Conservation (phyloP, 441 rosid genomes). For the Rhodomyrtus psidioides region DNA sequence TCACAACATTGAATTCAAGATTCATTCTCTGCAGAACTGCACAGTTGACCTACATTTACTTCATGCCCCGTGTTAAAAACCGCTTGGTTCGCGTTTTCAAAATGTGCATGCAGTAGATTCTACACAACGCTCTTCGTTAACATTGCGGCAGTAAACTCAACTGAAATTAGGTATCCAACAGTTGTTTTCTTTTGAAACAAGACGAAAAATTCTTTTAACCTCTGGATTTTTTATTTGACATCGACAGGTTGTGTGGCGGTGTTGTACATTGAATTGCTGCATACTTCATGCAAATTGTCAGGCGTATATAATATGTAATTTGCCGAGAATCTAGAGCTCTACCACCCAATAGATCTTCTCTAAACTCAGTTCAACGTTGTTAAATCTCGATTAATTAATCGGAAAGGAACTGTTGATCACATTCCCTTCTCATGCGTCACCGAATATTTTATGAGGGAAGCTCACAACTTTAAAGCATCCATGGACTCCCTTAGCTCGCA, state of each 20-base stretch:
- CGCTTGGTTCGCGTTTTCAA: background rate
- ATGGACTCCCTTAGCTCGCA: slow-evolving; percentile 5
- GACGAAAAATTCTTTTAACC: background rate
- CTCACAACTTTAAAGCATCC: background rate
- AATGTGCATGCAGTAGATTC: background rate
- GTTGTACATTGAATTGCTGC: background rate
- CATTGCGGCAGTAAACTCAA: background rate
- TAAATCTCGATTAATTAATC: background rate
- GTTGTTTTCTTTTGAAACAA: background rate
- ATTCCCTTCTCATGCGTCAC: background rate
- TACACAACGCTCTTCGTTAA: background rate
- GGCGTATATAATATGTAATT: background rate
- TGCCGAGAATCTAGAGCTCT: background rate
- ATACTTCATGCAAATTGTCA: background rate
- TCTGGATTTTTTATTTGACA: background rate
- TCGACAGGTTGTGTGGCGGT: background rate
- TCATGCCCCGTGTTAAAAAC: background rate
- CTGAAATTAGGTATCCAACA: background rate
- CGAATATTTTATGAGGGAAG: slow-evolving; percentile 6
- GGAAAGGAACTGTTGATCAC: background rate
- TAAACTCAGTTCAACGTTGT: background rate
- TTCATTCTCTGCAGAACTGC: background rate
- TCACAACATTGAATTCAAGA: background rate
- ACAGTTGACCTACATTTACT: background rate
- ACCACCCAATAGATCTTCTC: background rate